Base-by-base conservation (phyloP, 164 flowering plant genomes). In the grape (Vitis vinifera) region DNA sequence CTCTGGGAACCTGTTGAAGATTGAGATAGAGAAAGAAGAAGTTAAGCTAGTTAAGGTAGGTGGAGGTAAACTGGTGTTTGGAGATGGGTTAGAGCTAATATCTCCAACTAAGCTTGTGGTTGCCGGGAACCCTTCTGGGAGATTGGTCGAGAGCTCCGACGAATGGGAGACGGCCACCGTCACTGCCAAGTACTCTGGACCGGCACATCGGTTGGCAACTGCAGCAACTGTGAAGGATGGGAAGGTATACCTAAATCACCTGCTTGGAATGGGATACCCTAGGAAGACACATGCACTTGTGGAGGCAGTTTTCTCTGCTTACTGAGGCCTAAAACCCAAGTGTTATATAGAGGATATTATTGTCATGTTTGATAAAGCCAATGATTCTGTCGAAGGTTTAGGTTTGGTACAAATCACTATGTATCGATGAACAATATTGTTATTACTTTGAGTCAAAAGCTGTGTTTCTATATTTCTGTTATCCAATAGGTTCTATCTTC, bases 151-250 rank as follows among this genome's bases (percentile, higher is more conserved):
- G 84, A 91, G 94, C 74, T 27, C 71, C 5, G 98, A 92, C 68
- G 97, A 87, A 30, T 92, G 97, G 97, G 82, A 81, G 75, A 92
- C 90, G 5, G 97, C 91, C 1, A 50, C 67, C 0, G 84, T 95
- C 1, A 79, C 83, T 9, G 91, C 80, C 2, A 81, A 52, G 68
- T 87, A 82, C 49, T 30, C 65, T 0, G 97, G 94, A 12, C 90
- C 86, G 0, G 63, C 63, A 61, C 99, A 95, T 63, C 85, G 97
- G 31, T 10, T 90, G 53, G 92, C 92, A 1, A 78, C 99, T 2
- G 81, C 92, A 0, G 96, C 85, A 0, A 86, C 88, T 0, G 88
- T 95, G 76, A 92, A 92, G 83, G 93, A 92, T 73, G 99, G 90
- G 50, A 88, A 76, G 84, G 90, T 82, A 10, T 91, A 88, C 68